Conservation (phyloP, 306 rosid genomes). For the Vigna hirtella region DNA sequence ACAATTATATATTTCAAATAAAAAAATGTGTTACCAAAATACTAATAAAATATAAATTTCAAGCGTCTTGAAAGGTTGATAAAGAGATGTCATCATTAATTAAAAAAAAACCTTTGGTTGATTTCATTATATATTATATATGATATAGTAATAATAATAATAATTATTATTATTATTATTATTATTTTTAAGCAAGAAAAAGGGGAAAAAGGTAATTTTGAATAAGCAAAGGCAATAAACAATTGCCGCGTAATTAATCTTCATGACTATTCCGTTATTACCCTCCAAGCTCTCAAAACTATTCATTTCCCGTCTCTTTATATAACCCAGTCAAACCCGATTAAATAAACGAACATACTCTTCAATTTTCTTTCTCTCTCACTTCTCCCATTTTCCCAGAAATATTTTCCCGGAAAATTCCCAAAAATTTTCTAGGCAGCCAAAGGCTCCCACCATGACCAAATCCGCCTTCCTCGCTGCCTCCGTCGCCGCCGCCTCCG, state of each 20-base stretch:
- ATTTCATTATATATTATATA: neutral
- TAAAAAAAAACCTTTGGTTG: neutral
- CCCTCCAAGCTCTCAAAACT: neutral
- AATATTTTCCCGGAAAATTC: constrained; percentile 13
- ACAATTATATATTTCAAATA: too few species aligned
- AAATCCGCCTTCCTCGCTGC: constrained; percentile 54
- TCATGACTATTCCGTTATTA: neutral
- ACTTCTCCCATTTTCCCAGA: neutral
- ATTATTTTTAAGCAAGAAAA: neutral
- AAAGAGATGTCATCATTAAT: neutral
- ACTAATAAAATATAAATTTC: too few species aligned
- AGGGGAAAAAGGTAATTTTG: neutral
- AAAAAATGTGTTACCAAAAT: too few species aligned
- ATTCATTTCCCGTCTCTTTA: neutral
- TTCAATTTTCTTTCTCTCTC: constrained; percentile 41
- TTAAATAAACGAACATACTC: neutral
- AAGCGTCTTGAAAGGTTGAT: too few species aligned
- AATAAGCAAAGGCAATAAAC: constrained; percentile 2
- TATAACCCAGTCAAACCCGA: constrained; percentile 38
- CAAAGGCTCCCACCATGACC: constrained; percentile 45
- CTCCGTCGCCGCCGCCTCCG: constrained; percentile 57
- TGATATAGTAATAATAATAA: too few species aligned
- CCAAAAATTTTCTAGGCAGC: constrained; percentile 18
- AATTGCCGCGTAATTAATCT: constrained; percentile 33
- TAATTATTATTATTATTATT: too few species aligned